Percentiles rank a stretch among this genome's conserved stretches.
Conservation (phyloP, 148 eudicot genomes). For the Drosera capensis region DNA sequence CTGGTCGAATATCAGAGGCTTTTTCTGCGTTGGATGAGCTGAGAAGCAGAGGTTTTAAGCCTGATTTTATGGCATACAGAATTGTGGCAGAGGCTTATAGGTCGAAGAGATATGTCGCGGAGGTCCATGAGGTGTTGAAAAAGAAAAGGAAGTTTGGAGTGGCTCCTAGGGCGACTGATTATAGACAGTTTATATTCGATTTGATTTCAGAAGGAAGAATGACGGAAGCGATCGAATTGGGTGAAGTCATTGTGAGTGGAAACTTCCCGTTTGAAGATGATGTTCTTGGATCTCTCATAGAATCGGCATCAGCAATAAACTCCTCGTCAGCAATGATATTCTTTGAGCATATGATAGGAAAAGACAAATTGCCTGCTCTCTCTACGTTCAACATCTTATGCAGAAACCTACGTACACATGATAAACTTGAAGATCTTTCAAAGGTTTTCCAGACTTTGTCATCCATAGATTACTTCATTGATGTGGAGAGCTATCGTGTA, state of each 20-base stretch:
- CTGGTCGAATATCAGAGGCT: conserved; percentile 36
- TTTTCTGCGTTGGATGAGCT: conserved; percentile 37
- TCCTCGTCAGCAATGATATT: conserved; percentile 45
- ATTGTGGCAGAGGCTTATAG: conserved; percentile 54
- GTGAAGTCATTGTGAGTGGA: conserved; percentile 57
- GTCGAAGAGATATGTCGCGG: conserved; percentile 36
- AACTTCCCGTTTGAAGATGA: conserved; percentile 77
- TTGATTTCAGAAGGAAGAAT: conserved; percentile 51
- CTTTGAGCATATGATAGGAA: conserved; percentile 53
- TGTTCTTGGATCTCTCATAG: conserved; percentile 55
- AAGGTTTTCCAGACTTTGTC: conserved; percentile 37
- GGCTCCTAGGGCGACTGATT: conserved; percentile 56
- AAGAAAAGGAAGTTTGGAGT: conserved; percentile 83
- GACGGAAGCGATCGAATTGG: conserved; percentile 68
- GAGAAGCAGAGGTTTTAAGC: conserved; percentile 60
- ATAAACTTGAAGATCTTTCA: conserved; percentile 43
- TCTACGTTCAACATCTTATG: conserved; percentile 38
- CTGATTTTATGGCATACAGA: conserved; percentile 90
- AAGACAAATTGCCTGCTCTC: conserved; percentile 37
- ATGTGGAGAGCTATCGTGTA: conserved; percentile 36
- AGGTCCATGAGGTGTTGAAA: conserved; percentile 53
- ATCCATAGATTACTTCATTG: conserved; percentile 37
- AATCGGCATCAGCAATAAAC: conserved; percentile 50
- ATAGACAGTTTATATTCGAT: conserved; percentile 34
- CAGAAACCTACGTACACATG: conserved; percentile 39